Evolutionary conservation across 768 basidiomycete species (phyloP).

Genomic region (Chalciporus pseudorubinellus): DNA sequence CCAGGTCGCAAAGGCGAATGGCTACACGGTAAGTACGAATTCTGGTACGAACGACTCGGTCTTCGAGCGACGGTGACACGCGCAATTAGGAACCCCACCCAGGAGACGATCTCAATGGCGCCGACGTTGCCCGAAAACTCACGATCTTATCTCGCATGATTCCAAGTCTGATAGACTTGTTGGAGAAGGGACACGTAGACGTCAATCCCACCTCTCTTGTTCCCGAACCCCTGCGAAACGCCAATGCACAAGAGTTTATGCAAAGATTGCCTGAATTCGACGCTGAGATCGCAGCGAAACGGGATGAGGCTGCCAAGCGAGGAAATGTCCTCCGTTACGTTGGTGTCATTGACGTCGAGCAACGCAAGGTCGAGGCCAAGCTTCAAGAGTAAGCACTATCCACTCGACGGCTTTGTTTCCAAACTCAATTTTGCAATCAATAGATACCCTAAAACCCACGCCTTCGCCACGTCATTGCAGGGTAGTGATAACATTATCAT

Average conservation of each 20-base stretch:
- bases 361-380: constrained; percentile 70
- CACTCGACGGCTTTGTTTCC: not conserved
- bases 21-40: constrained; percentile 73
- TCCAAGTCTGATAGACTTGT: constrained; percentile 44
- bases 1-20: constrained; percentile 81
- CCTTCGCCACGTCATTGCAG: constrained; percentile 93
- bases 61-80: constrained; percentile 25
- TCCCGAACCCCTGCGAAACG: constrained; percentile 66
- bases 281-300: constrained; percentile 67
- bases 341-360: constrained; percentile 85
- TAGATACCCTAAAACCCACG: constrained; percentile 86
- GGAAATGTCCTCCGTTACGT: constrained; percentile 91
- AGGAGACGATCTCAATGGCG: constrained; percentile 93
- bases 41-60: not conserved
- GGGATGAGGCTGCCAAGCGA: constrained; percentile 73
- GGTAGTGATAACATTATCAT: constrained; percentile 98
- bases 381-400: constrained; percentile 68
- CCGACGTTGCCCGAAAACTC: constrained; percentile 95
- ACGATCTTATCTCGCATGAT: constrained; percentile 90
- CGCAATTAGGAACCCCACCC: constrained; percentile 94
- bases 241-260: constrained; percentile 84
- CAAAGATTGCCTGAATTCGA: constrained; percentile 79
- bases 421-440: constrained; percentile 1
- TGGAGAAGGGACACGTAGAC: constrained; percentile 76
- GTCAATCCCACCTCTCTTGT: constrained; percentile 86